A percentile compares a stretch with the other conserved stretches of the same genome.
These are phyloP conservation scores for Geosiphon pyriformis DNA, from an alignment of 192 early-diverging fungal species.

Conservation along the genomic window DNA sequence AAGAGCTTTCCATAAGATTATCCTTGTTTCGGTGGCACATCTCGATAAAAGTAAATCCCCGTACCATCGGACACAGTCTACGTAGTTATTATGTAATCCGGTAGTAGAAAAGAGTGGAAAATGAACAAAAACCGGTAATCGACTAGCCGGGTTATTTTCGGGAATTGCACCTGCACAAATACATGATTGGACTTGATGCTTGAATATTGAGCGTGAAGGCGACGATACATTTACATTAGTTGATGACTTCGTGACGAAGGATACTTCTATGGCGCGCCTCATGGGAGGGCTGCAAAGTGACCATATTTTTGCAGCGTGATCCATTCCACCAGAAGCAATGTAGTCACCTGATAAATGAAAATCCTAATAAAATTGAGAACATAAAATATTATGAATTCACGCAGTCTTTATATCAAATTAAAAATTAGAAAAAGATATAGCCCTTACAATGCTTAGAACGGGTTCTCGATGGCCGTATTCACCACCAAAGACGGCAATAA, in stretches of 20 bases:
- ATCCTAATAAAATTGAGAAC: slow-evolving; percentile 5
- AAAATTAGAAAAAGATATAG: no score
- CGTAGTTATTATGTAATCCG: slow-evolving; percentile 19
- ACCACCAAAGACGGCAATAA: slow-evolving; percentile 12
- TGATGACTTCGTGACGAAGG: not conserved
- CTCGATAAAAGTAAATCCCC: slow-evolving; percentile 22
- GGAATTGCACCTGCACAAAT: not conserved
- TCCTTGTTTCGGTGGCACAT: slow-evolving; percentile 5
- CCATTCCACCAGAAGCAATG: slow-evolving; percentile 20
- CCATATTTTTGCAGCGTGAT: slow-evolving; percentile 22
- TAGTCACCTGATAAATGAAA: slow-evolving; percentile 16
- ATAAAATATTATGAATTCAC: not conserved
- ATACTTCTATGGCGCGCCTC: slow-evolving; percentile 2
- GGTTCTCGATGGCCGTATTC: slow-evolving; percentile 20
- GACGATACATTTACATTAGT: not conserved
- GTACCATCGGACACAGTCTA: slow-evolving; percentile 24
- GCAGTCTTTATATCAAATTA: no score
- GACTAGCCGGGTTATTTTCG: not conserved
- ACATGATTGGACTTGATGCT: not conserved
- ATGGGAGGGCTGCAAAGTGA: slow-evolving; percentile 16
- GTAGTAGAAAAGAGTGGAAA: slow-evolving; percentile 14
- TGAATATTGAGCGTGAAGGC: not conserved
- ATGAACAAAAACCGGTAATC: slow-evolving; percentile 1
- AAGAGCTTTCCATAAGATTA: slow-evolving; percentile 17
- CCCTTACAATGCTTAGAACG: slow-evolving; percentile 21